A percentile compares a stretch with the other conserved stretches of the same genome.
Evolutionary conservation across 805 yeast species (phyloP).

Genomic region (Yamadazyma sp.): DNA sequence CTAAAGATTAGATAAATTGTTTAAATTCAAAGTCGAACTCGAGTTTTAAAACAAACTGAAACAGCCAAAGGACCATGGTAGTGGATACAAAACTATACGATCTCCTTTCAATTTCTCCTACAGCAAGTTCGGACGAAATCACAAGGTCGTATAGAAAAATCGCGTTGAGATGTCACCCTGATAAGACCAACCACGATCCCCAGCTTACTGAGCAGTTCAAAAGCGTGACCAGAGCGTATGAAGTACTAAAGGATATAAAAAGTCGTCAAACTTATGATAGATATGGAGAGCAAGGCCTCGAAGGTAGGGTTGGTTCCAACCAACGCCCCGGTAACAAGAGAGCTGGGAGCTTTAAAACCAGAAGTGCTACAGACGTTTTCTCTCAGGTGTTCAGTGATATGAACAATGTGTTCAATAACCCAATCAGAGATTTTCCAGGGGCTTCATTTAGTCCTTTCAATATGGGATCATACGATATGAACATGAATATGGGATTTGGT

Average conservation of each 20-base stretch:
- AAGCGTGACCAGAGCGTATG: slow-evolving; percentile 66
- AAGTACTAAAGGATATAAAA: slow-evolving; percentile 49
- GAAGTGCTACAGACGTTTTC: slow-evolving; percentile 29
- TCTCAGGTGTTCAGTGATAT: slow-evolving; percentile 39
- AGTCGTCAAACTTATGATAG: slow-evolving; percentile 52
- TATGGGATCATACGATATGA: slow-evolving; percentile 9
- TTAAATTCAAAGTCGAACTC: no score
- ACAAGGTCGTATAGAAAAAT: slow-evolving; percentile 34
- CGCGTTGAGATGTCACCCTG: slow-evolving; percentile 64
- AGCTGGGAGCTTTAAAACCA: slow-evolving; percentile 9
- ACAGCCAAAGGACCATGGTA: slow-evolving; percentile 9
- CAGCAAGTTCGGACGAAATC: slow-evolving; percentile 38
- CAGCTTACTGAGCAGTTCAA: slow-evolving; percentile 56
- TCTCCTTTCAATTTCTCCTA: slow-evolving; percentile 29
- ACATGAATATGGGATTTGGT: slow-evolving; percentile 12
- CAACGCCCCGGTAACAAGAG: slow-evolving; percentile 6
- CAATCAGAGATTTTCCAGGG: slow-evolving; percentile 9
- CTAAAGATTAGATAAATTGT: not conserved
- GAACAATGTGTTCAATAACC: slow-evolving; percentile 23
- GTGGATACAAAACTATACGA: slow-evolving; percentile 30
- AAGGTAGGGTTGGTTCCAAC: slow-evolving; percentile 20
- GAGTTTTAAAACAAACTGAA: not conserved
- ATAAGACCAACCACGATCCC: slow-evolving; percentile 52
- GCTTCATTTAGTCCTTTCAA: slow-evolving; percentile 12
- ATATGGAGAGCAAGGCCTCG: slow-evolving; percentile 48